Conservation (phyloP, 306 rosid genomes). For the Nissolia schottii region DNA sequence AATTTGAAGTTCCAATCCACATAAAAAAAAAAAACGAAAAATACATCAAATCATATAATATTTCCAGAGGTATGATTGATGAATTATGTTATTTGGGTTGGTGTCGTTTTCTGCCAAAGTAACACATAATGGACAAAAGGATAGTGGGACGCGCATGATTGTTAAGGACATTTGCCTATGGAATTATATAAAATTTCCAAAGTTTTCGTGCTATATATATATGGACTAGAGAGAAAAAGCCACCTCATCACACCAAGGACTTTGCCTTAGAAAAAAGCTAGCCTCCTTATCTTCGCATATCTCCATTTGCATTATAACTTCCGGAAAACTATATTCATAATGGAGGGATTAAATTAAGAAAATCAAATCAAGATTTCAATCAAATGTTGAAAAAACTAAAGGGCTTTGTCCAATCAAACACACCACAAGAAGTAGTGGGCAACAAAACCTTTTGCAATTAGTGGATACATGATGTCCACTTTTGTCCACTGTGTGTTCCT, state of each 20-base stretch:
- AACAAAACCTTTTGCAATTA: slow-evolving; percentile 27
- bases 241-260: neutral
- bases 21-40: too few relatives aligned
- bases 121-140: neutral
- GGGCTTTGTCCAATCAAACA: slow-evolving; percentile 25
- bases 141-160: slow-evolving; percentile 23
- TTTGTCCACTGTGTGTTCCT: slow-evolving; percentile 32
- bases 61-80: neutral
- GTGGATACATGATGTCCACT: slow-evolving; percentile 51
- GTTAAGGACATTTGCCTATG: slow-evolving; percentile 2
- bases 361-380: neutral
- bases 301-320: neutral
- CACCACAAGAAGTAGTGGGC: slow-evolving; percentile 33
- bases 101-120: neutral
- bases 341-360: neutral
- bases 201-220: neutral
- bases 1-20: too few relatives aligned
- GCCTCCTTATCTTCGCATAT: neutral
- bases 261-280: neutral
- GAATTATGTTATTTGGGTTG: neutral
- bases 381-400: neutral
- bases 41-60: neutral
- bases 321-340: neutral
- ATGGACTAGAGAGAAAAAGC: neutral
- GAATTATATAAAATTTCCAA: neutral